Evolutionary conservation across 179 eudicot species (phyloP), one percentile per base, ranked within the genome.

Genomic region (Pouteria campechiana): DNA sequence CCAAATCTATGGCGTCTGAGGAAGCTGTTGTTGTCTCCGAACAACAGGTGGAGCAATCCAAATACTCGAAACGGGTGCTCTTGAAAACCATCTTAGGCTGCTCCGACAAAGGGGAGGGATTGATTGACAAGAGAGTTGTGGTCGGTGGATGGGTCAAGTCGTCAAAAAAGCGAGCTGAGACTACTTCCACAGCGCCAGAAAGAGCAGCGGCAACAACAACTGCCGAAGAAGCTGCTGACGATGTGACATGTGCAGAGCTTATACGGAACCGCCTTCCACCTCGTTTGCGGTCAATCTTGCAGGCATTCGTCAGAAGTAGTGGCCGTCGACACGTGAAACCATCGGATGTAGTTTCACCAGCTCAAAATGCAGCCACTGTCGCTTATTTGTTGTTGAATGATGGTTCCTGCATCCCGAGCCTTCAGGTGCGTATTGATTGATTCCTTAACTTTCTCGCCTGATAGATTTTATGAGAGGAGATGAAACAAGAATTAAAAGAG

Each of bases 91-190:
- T 85, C 21, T 24, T 74, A 9, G 59, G 40, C 27, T 70, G 80
- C 3, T 19, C 40, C 3, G 86, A 85, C 28, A 48, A 69, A 17
- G 90, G 90, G 3, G 9, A 52, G 15, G 80, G 75, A 2, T 53
- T 74, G 65, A 48, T 68, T 1, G 94, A 87, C 1, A 56, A 69
- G 40, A 76, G 71, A 37, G 38, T 79, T 28, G 82, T 90, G 44
- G 50, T 90, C 14, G 96, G 96, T 17, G 98, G 98, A 15, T 90
- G 98, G 98, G 98, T 90, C 29, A 82, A 77, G 58, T 72, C 96
- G 43, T 64, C 84, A 33, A 70, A 57, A 55, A 71, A 50, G 25
- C 66, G 63, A 6, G 16, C 40, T 17, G 6, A 39, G 4, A 54
- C 51, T 25, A 37, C 48, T 2, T 31, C 41, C 12, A 19, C 25